phyloP scores from a whole-genome alignment of 2,329 filamentous ascomycete genomes.

The Emergomyces pasteurianus region DNA sequence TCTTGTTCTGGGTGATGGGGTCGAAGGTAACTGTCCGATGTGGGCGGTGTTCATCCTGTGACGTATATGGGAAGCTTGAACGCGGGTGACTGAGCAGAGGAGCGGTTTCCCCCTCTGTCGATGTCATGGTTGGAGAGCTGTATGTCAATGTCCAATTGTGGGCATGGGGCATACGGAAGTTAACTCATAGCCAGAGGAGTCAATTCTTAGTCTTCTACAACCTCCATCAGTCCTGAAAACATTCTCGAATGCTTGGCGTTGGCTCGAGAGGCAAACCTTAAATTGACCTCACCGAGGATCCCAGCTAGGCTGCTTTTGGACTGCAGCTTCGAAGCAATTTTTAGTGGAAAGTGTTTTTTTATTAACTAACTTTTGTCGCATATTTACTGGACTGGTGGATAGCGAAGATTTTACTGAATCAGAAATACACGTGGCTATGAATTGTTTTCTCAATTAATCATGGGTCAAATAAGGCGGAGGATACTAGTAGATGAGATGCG shows the following conservation, averaged over 20 bases:
- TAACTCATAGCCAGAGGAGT: neutral
- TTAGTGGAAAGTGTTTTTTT: too few species aligned
- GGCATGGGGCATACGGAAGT: neutral
- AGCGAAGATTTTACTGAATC: too few species aligned
- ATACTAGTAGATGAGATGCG: too few species aligned
- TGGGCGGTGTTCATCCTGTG: conserved; percentile 25
- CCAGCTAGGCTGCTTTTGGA: neutral
- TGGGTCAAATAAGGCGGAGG: too few species aligned
- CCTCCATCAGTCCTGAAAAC: too few species aligned
- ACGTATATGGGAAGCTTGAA: conserved; percentile 22
- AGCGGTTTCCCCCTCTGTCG: conserved; percentile 27
- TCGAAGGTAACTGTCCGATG: conserved; percentile 34
- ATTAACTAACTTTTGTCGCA: too few species aligned
- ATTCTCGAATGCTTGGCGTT: neutral
- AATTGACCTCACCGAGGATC: neutral
- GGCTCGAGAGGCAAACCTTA: neutral
- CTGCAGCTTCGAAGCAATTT: too few species aligned
- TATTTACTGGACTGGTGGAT: too few species aligned
- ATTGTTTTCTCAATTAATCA: too few species aligned
- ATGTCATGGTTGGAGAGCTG: conserved; percentile 18
- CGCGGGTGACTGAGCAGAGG: conserved; percentile 27
- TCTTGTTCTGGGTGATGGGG: conserved; percentile 32
- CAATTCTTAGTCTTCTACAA: neutral
- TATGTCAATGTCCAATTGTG: neutral
- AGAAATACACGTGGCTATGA: too few species aligned